Conservation (phyloP, 139 green algal species). For the Closterium sp. region DNA sequence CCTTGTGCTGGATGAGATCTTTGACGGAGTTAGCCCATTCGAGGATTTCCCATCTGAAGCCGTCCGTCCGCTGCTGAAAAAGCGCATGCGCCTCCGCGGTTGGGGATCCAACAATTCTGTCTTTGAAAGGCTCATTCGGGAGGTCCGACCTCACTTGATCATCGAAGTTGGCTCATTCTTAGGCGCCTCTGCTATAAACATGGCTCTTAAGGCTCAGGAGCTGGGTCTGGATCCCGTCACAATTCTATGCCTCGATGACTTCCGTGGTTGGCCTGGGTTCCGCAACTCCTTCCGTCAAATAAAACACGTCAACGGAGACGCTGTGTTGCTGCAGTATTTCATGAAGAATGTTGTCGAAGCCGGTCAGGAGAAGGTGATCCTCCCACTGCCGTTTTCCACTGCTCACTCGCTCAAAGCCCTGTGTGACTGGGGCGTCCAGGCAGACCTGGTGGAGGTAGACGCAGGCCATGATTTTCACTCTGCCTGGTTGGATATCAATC, state of each 20-base stretch:
- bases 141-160: constrained; percentile 5
- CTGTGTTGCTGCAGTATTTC: constrained; percentile 24
- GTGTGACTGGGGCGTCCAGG: constrained; percentile 7
- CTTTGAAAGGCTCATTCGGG: constrained; percentile 19
- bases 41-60: not conserved
- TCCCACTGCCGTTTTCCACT: constrained; percentile 21
- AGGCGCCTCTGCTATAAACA: constrained; percentile 27
- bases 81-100: not conserved
- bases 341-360: constrained; percentile 21
- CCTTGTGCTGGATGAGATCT: constrained; percentile 1
- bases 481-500: constrained; percentile 25
- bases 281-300: not conserved
- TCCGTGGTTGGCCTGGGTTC: constrained; percentile 12
- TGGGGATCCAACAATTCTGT: constrained; percentile 24
- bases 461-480: constrained; percentile 29
- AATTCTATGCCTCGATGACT: constrained; percentile 36
- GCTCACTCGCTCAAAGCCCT: not conserved
- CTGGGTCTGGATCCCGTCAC: constrained; percentile 2
- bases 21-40: constrained; percentile 1
- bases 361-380: constrained; percentile 7
- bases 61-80: not conserved
- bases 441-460: constrained; percentile 39
- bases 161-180: constrained; percentile 29
- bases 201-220: constrained; percentile 10
- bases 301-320: not conserved